Evolutionary conservation across 2,329 filamentous ascomycete species (phyloP).

Genomic region (Alternaria incomplexa): DNA sequence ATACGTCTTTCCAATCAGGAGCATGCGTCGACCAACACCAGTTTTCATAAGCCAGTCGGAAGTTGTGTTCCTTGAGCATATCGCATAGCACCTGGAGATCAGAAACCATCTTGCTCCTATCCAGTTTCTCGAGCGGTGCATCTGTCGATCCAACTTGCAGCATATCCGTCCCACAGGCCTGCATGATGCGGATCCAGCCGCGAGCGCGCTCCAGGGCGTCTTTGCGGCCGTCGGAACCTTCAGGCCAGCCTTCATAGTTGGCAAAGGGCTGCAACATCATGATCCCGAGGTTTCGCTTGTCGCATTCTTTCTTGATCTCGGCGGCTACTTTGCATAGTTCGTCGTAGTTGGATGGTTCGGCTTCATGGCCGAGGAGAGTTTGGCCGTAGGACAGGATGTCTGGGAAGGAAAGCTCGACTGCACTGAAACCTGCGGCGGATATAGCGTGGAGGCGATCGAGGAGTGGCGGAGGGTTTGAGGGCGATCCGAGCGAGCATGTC

Average conservation of each 20-base stretch:
- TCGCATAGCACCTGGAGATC: slow-evolving; percentile 66
- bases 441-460: slow-evolving; percentile 68
- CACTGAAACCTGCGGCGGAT: slow-evolving; percentile 68
- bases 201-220: slow-evolving; percentile 67
- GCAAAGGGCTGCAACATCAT: slow-evolving; percentile 78
- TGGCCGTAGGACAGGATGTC: slow-evolving; percentile 71
- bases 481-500: slow-evolving; percentile 61
- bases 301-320: slow-evolving; percentile 62
- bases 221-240: slow-evolving; percentile 62
- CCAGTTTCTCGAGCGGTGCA: slow-evolving; percentile 60
- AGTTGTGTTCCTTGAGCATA: slow-evolving; percentile 62
- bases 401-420: slow-evolving; percentile 76
- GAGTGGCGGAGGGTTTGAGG: slow-evolving; percentile 55
- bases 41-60: slow-evolving; percentile 76
- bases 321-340: slow-evolving; percentile 61
- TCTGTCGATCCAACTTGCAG: slow-evolving; percentile 72
- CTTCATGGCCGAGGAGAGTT: slow-evolving; percentile 56
- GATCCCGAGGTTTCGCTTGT: slow-evolving; percentile 63
- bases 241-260: slow-evolving; percentile 77
- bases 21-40: slow-evolving; percentile 74
- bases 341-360: slow-evolving; percentile 65
- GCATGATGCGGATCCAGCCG: slow-evolving; percentile 76
- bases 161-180: slow-evolving; percentile 71
- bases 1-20: slow-evolving; percentile 71
- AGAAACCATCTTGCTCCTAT: slow-evolving; percentile 59